Evolutionary conservation across 805 yeast genomes (phyloP).

Genomic region (Starmera quercuum): DNA sequence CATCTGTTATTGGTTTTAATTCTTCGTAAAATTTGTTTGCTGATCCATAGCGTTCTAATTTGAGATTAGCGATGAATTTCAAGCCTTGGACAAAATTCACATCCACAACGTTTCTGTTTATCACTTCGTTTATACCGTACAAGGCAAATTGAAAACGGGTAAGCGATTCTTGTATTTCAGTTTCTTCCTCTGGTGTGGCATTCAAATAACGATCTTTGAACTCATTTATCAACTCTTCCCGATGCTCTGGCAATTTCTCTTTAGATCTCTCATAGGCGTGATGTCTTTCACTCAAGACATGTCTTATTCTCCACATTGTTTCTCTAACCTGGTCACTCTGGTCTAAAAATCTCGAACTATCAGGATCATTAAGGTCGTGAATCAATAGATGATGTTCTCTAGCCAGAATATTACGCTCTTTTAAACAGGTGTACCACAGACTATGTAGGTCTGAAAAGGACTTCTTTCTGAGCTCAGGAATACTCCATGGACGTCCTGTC

Average conservation of each 20-base stretch:
- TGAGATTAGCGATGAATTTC: slow-evolving; percentile 59
- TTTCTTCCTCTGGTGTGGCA: slow-evolving; percentile 45
- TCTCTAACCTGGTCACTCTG: slow-evolving; percentile 39
- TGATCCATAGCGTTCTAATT: slow-evolving; percentile 45
- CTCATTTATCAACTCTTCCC: slow-evolving; percentile 42
- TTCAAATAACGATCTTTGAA: slow-evolving; percentile 53
- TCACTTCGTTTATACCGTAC: slow-evolving; percentile 72
- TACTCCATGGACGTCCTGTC: slow-evolving; percentile 73
- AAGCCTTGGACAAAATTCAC: slow-evolving; percentile 59
- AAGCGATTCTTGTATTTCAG: slow-evolving; percentile 57
- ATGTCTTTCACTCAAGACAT: slow-evolving; percentile 81
- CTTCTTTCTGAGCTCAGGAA: slow-evolving; percentile 85
- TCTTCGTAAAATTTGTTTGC: slow-evolving; percentile 38
- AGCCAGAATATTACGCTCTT: slow-evolving; percentile 71
- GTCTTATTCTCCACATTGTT: slow-evolving; percentile 76
- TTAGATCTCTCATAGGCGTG: slow-evolving; percentile 58
- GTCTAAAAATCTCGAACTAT: slow-evolving; percentile 18
- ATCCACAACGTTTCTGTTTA: slow-evolving; percentile 53
- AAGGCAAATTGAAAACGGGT: slow-evolving; percentile 75
- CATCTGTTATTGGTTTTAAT: slow-evolving; percentile 17
- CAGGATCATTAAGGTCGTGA: slow-evolving; percentile 26
- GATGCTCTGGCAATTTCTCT: slow-evolving; percentile 34
- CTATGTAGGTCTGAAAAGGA: slow-evolving; percentile 87
- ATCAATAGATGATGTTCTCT: slow-evolving; percentile 64
- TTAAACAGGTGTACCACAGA: slow-evolving; percentile 82